These are phyloP conservation scores for Entomortierella lignicola DNA, from an alignment of 192 early-diverging fungal species.

Conservation along the genomic window DNA sequence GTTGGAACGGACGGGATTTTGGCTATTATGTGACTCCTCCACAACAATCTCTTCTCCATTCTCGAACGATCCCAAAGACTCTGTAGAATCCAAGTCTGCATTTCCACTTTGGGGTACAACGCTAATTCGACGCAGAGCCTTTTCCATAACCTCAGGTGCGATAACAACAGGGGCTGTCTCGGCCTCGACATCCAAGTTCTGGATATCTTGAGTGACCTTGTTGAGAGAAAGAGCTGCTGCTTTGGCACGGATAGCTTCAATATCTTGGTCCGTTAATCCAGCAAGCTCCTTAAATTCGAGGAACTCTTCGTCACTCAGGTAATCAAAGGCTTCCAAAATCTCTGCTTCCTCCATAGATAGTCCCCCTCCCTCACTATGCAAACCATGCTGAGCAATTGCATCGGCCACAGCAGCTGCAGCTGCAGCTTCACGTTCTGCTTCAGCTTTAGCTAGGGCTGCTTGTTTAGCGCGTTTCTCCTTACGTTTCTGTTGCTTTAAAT, in stretches of 20 bases:
- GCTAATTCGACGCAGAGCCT: too few species aligned
- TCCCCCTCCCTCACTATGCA: not conserved
- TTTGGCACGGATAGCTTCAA: constrained; percentile 30
- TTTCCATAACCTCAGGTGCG: not conserved
- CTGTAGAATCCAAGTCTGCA: not conserved
- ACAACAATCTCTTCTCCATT: not conserved
- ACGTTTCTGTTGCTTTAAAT: constrained; percentile 15
- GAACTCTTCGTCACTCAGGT: constrained; percentile 42
- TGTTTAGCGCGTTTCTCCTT: constrained; percentile 19
- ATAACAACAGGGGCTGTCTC: not conserved
- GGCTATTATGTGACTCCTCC: not conserved
- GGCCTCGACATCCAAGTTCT: not conserved
- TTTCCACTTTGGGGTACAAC: too few species aligned
- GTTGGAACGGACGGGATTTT: not conserved
- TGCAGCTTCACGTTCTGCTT: constrained; percentile 20
- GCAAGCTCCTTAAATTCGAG: constrained; percentile 42
- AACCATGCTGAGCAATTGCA: constrained; percentile 21
- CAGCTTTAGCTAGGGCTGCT: constrained; percentile 27
- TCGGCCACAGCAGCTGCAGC: constrained; percentile 22
- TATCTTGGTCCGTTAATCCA: constrained; percentile 25
- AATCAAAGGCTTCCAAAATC: constrained; percentile 49
- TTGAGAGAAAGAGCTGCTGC: constrained; percentile 26
- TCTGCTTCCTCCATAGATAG: constrained; percentile 33
- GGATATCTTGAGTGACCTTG: constrained; percentile 44
- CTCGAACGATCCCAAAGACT: not conserved